Base-by-base conservation (phyloP, 805 yeast genomes). In the Kazachstania martiniae region DNA sequence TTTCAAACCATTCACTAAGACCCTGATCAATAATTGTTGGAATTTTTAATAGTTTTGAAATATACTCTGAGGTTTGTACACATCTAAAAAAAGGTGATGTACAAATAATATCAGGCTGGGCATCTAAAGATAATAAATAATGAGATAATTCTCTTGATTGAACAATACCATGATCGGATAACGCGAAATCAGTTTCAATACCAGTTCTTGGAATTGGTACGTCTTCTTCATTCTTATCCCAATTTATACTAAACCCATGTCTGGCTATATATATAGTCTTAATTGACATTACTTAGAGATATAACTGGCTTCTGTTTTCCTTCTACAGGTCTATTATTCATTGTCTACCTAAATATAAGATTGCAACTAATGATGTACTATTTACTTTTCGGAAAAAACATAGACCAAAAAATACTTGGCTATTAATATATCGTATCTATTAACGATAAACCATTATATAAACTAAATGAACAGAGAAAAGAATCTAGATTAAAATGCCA, bases 81-180 rank as follows among this genome's bases (percentile, higher is more conserved):
- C 97, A 91, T 37, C 97, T 64, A 53, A 83, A 86, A 54, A 86
- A 87, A 0, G 97, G 97, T 12, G 94, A 79, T 0, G 80, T 58
- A 40, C 85, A 68, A 8, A 91, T 68, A 37, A 79, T 58, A 38
- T 80, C 76, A 2, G 94, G 93, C 35, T 67, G 68, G 4, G 79
- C 77, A 5, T 56, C 51, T 10, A 58, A 48, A 0, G 72, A 63
- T 12, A 69, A 43, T 12, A 87, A 47, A 49, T 67, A 78, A 17
- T 60, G 66, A 0, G 82, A 86, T 40, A 91, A 59, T 48, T 91
- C 91, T 25, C 70, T 63, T 0, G 97, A 93, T 58, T 91, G 97
- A 8, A 75, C 78, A 3, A 73, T 77, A 4, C 97, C 98, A 50
- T 84, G 94, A 2, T 74, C 74, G 0, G 96, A 91, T 41, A 91